Evolutionary conservation across 805 yeast species (phyloP), one percentile per base, ranked within the genome.

Genomic region (Cyberlindnera veronae): DNA sequence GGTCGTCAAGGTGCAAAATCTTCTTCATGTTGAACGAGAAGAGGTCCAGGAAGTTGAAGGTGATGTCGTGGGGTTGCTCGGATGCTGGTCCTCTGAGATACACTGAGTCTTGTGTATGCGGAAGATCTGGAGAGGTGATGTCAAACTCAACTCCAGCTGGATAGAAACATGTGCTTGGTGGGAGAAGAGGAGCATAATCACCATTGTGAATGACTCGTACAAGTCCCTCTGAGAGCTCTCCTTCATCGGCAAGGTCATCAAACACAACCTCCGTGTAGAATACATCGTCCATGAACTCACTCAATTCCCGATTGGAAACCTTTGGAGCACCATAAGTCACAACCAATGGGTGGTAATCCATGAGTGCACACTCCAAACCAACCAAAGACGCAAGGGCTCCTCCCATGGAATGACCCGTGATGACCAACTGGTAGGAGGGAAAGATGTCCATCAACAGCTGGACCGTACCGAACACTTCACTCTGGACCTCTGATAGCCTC

Each of bases 341-440:
- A 1, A 84, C 73, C 32, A 73, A 57, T 0, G 84, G 81, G n/a
- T 71, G 57, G 42, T 63, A 64, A 0, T 84, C 87, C 58, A 76
- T 46, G 13, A 78, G 50, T 34, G 73, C 65, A 30, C 80, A 64
- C 52, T 84, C 93, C 16, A 79, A 66, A 0, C 84, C 91, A 9
- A 76, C 66, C 35, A 85, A 64, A 3, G 70, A 60, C 2, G 90
- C 81, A 26, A 83, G 53, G 0, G 91, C 87, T 0, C 81, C 95
- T 3, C 89, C 89, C 41, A 84, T 60, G 0, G 95, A 85, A 60
- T 85, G 95, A 0, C 95, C 95, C 0, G 79, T 64, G 2, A 81
- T 66, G 1, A 76, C 69, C 8, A 83, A 43, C 19, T 63, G 55
- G 57, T 78, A 81, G 24, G 66, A 67, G 0, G 81, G 79, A 51